These are phyloP conservation scores for Saussurea involucrata DNA, from an alignment of 129 eudicot species.

Conservation along the genomic window DNA sequence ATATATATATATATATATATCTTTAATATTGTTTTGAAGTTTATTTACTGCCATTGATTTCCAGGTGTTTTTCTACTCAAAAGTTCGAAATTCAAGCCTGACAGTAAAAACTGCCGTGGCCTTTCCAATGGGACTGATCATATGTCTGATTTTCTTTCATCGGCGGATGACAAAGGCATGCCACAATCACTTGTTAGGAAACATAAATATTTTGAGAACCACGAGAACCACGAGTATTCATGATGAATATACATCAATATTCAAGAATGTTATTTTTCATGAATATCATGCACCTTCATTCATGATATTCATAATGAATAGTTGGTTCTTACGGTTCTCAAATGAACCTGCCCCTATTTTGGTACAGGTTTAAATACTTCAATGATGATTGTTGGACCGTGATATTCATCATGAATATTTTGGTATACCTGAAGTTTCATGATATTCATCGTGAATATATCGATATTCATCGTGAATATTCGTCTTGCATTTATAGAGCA, in stretches of 20 bases:
- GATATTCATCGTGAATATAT: neutral
- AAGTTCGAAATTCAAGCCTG: constrained; percentile 36
- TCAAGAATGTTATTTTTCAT: neutral
- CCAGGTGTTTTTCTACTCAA: constrained; percentile 55
- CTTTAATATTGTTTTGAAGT: neutral
- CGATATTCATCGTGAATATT: neutral
- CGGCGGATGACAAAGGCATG: constrained; percentile 41
- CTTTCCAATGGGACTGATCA: constrained; percentile 30
- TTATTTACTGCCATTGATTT: constrained; percentile 12
- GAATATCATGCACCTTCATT: neutral
- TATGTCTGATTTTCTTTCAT: constrained; percentile 21
- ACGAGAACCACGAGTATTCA: neutral
- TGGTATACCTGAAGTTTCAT: too few species aligned
- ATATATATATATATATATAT: too few species aligned
- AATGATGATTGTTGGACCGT: neutral
- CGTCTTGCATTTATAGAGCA: too few species aligned
- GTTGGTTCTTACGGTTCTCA: neutral
- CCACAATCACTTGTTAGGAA: neutral
- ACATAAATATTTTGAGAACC: neutral
- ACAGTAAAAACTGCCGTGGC: constrained; percentile 24
- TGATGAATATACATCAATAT: neutral
- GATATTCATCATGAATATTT: neutral
- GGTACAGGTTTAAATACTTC: too few species aligned
- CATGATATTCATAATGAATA: neutral
- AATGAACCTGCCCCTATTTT: neutral